Evolutionary conservation across 352 stramenopile species (phyloP), one percentile per base, ranked within the genome.

Genomic region (Lagenidium sp.): DNA sequence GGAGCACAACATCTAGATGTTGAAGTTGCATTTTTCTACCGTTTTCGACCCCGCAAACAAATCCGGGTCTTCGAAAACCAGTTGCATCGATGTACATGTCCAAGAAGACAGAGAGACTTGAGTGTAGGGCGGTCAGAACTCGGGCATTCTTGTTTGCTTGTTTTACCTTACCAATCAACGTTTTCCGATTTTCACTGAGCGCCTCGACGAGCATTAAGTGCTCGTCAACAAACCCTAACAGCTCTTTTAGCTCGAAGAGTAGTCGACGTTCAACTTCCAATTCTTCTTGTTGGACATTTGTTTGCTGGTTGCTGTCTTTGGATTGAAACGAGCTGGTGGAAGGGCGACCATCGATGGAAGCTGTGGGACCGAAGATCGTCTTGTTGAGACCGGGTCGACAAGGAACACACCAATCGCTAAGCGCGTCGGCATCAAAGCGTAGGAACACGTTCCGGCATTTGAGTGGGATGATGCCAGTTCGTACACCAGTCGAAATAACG

Each of bases 61-160:
- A n/a, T n/a, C n/a, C n/a, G n/a, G n/a, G n/a, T n/a, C n/a, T n/a
- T n/a, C n/a, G n/a, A n/a, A n/a, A n/a, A n/a, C n/a, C 50, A 2
- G 44, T n/a, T 4, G 50, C 42, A n/a, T 80, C 67, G 4, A 76
- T 22, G 34, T 56, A 74, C 23, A 58, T 64, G 25, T 80, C 67
- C 13, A 71, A 50, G 6, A 45, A 47, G 15, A 80, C 47, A 19
- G 53, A 60, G 6, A 72, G 37, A 34, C 68, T 54, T 1, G 49
- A 45, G 41, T 80, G 67, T 19, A 68, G 51, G 3, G 52, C 58
- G 6, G 44, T 19, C 3, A 68, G 25, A 2, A 80, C 49, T 35
- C 53, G 53, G 24, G 55, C 54, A 31, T 70, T 76, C 16, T 26
- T 50, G 11, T 69, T 62, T 2, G 58, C 64, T 4, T 38, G 24